phyloP scores from a whole-genome alignment of 495 filamentous ascomycete genomes.

The Trichoderma asperelloides region DNA sequence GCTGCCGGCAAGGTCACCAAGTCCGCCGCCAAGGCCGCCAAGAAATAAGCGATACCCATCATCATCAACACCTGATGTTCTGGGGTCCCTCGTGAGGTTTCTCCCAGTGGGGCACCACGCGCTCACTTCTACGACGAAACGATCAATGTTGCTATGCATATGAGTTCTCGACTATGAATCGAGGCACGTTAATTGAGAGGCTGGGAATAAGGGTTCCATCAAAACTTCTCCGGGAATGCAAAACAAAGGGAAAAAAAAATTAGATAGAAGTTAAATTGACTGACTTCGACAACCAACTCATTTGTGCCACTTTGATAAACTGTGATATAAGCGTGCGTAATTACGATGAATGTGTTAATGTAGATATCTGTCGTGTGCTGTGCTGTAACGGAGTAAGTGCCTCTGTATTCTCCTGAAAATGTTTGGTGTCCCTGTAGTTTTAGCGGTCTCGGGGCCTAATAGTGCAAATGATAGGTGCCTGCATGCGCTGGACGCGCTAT shows the following conservation, averaged over 20 bases:
- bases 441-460: too few species aligned
- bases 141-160: constrained; percentile 23
- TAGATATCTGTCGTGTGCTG: too few species aligned
- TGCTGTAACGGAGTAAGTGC: too few species aligned
- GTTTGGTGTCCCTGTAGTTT: too few species aligned
- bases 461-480: too few species aligned
- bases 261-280: constrained; percentile 32
- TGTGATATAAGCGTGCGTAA: too few species aligned
- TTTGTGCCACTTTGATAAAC: neutral
- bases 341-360: too few species aligned
- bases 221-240: constrained; percentile 42
- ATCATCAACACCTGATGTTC: constrained; percentile 5
- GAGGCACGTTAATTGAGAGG: constrained; percentile 34
- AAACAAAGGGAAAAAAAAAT: constrained; percentile 38
- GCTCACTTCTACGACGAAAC: constrained; percentile 8
- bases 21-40: constrained; percentile 64
- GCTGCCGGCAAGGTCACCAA: constrained; percentile 49
- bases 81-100: constrained; percentile 6
- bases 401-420: too few species aligned
- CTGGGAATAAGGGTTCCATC: constrained; percentile 31
- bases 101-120: neutral
- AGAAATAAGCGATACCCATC: constrained; percentile 36
- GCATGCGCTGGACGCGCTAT: too few species aligned
- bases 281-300: constrained; percentile 6
- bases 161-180: constrained; percentile 38